Base-by-base conservation (phyloP, 1,284 basidiomycete species). In the Ceratobasidium sp. region DNA sequence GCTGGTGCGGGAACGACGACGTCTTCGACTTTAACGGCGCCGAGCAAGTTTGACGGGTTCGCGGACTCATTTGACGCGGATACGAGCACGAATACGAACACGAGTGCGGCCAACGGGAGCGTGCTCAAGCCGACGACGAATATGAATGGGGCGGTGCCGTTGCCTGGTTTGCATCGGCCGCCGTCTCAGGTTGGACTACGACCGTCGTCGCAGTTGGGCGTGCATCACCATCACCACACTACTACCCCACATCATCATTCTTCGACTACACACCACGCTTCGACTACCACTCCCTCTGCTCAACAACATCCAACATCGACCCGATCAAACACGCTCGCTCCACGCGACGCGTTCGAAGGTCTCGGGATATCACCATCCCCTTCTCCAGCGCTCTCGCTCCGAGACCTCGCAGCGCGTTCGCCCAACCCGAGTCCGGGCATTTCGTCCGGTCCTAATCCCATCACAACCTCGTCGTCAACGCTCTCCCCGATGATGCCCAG, bases 281-380 rank as follows among this genome's bases (percentile, higher is more conserved):
- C 81, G 18, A 82, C 83, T 42, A n/a, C 80, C 70, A 79, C n/a
- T n/a, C n/a, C 81, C 61, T 82, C 82, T 51, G 83, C 81, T 64
- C n/a, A n/a, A n/a, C 82, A 33, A 4, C 82, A 51, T 84, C 80
- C 53, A 79, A 18, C 18, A 49, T 49, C 7, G 9, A 49, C 2
- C 46, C 10, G 60, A 40, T 81, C 83, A 5, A 81, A 80, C 18
- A 66, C 68, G 77, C 63, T 78, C 55, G 79, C 81, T 56, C 87
- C 87, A 56, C 76, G 76, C 42, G 93, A 95, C 83, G 94, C 94
- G 2, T 95, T 95, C 81, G 92, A 93, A 64, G 93, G 92, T 13
- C 86, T 95, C 51, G 93, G 91, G 6, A 82, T 93, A 20, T 84
- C 76, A 13, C 63, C 76, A 3, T 40, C 76, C 0, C 68, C 76